A percentile compares a stretch with the other conserved stretches of the same genome.
These are phyloP conservation scores for Chamaecrista fasciculata DNA, from an alignment of 306 rosid genomes.

Conservation along the genomic window DNA sequence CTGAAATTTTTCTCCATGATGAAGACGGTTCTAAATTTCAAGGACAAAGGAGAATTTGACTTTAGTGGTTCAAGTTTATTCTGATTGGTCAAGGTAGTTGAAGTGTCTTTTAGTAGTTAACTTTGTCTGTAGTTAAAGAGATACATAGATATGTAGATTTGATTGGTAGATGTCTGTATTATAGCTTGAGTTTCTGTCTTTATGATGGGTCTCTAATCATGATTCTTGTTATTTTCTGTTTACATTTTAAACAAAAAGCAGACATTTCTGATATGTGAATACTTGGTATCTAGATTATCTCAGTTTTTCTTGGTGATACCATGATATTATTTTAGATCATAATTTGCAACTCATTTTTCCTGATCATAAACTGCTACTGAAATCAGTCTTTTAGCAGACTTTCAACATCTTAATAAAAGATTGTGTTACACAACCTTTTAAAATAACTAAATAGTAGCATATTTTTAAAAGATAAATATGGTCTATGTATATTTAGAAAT, in stretches of 20 bases:
- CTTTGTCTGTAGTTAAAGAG: not conserved
- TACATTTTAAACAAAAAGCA: not conserved
- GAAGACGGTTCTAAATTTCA: not conserved
- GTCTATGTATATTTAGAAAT: not conserved
- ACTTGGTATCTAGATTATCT: not conserved
- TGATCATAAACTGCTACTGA: not conserved
- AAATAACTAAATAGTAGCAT: not conserved
- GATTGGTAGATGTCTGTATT: not conserved
- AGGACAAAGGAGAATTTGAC: not conserved
- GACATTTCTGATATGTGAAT: not conserved
- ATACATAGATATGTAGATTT: not conserved
- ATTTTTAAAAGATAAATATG: not conserved
- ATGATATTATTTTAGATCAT: not conserved
- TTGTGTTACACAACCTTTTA: not conserved
- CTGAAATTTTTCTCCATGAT: not conserved
- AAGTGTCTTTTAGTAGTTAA: not conserved
- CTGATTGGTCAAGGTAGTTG: not conserved
- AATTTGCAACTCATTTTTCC: not conserved
- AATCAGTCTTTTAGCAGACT: not conserved
- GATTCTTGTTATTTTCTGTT: not conserved
- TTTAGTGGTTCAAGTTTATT: conserved; percentile 17
- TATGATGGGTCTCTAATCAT: not conserved
- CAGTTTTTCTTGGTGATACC: not conserved
- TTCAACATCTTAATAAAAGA: not conserved
- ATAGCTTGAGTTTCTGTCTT: not conserved